A percentile compares a stretch with the other conserved stretches of the same genome.
These are phyloP conservation scores for Westerdykella aurantiaca DNA, from an alignment of 2,329 filamentous ascomycete species.

Conservation along the genomic window DNA sequence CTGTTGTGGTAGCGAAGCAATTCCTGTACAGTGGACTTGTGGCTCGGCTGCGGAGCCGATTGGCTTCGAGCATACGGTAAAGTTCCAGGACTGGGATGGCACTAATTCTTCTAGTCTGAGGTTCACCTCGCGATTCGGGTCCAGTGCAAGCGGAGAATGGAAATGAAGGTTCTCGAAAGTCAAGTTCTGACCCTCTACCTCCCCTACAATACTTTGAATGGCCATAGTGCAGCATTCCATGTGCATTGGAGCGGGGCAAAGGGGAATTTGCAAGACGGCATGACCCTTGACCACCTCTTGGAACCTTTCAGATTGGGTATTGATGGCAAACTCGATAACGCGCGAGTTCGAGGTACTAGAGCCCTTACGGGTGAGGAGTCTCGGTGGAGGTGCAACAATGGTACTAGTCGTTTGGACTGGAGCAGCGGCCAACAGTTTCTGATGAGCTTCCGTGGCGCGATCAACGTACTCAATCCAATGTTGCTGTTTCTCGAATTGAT, in stretches of 20 bases:
- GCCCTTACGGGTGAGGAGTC: neutral
- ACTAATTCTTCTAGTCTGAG: conserved; percentile 1
- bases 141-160: conserved; percentile 1
- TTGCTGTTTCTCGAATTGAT: conserved; percentile 20
- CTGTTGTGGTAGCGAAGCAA: neutral
- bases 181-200: conserved; percentile 1
- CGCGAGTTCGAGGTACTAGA: neutral
- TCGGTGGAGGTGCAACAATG: neutral
- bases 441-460: too few species aligned
- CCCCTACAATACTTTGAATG: neutral
- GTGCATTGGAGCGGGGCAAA: conserved; percentile 17
- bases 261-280: conserved; percentile 11
- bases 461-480: conserved; percentile 14
- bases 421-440: neutral
- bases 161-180: conserved; percentile 1
- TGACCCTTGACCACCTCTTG: conserved; percentile 10
- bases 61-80: neutral
- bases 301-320: conserved; percentile 7
- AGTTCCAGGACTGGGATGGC: neutral
- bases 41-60: neutral
- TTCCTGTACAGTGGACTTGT: conserved; percentile 1
- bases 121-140: conserved; percentile 1
- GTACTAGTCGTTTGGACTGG: neutral
- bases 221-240: conserved; percentile 17
- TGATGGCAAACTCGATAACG: conserved; percentile 5